These are phyloP conservation scores for Euptelea pleiosperma DNA, from an alignment of 164 flowering plant species.

Conservation along the genomic window DNA sequence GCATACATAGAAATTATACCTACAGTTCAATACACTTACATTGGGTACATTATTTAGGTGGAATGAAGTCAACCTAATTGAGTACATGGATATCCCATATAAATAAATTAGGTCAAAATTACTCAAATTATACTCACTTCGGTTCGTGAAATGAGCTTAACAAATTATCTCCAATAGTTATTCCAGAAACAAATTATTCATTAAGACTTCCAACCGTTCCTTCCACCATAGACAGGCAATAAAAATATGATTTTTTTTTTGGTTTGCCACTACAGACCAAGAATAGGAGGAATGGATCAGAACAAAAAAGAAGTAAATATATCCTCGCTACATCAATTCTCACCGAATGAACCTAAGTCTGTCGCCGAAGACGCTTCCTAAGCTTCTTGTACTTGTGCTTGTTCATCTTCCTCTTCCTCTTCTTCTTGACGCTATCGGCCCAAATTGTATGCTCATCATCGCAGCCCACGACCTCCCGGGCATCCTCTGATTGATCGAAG, in stretches of 20 bases:
- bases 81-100: too few relatives aligned
- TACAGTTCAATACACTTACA: too few relatives aligned
- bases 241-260: background rate
- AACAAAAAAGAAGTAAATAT: too few relatives aligned
- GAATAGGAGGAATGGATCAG: conserved; percentile 2
- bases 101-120: too few relatives aligned
- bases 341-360: conserved; percentile 27
- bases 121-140: too few relatives aligned
- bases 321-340: conserved; percentile 6
- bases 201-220: background rate
- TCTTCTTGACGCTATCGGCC: conserved; percentile 86
- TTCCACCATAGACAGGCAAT: background rate
- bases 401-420: conserved; percentile 89
- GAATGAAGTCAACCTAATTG: too few relatives aligned
- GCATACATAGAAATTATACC: too few relatives aligned
- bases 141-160: too few relatives aligned
- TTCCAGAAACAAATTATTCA: background rate
- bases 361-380: conserved; percentile 39
- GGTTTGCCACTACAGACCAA: background rate
- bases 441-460: conserved; percentile 19
- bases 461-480: conserved; percentile 4
- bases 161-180: conserved; percentile 1
- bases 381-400: conserved; percentile 64
- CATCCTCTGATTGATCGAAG: conserved; percentile 9
- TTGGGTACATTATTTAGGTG: too few relatives aligned